phyloP scores from a whole-genome alignment of 2,329 filamentous ascomycete genomes.

The Paecilomyces niveus region DNA sequence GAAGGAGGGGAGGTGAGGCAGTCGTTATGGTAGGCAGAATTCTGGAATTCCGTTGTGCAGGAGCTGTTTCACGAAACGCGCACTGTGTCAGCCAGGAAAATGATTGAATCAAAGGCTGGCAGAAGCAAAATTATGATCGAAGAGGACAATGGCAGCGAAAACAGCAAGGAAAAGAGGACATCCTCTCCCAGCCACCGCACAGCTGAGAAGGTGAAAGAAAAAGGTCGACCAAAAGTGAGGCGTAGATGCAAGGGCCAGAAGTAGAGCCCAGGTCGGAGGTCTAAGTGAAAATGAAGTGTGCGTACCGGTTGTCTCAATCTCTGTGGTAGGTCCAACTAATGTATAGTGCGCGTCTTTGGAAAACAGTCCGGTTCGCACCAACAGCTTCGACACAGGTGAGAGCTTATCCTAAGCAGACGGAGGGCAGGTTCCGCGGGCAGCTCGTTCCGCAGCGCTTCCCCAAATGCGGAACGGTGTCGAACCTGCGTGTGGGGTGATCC shows the following conservation, averaged over 20 bases:
- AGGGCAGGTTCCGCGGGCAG: background rate
- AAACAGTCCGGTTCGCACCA: background rate
- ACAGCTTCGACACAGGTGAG: background rate
- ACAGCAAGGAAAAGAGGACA: background rate
- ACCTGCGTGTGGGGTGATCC: background rate
- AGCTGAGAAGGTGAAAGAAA: background rate
- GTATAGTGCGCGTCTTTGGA: background rate
- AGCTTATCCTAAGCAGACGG: background rate
- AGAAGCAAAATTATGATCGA: background rate
- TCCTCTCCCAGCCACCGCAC: background rate
- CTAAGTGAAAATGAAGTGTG: background rate
- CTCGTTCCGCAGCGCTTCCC: background rate
- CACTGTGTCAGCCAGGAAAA: background rate
- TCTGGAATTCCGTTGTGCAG: background rate
- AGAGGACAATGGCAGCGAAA: background rate
- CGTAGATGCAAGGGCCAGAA: background rate
- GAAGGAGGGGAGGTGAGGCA: background rate
- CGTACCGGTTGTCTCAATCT: background rate
- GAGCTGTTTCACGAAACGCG: background rate
- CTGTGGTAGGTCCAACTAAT: background rate
- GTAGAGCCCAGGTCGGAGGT: background rate
- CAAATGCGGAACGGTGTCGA: background rate
- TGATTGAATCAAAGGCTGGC: background rate
- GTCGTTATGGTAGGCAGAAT: background rate
- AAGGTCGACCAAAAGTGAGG: slow-evolving; percentile 2